phyloP scores from a whole-genome alignment of 305 asterid genomes.

The Nicotiana rustica region DNA sequence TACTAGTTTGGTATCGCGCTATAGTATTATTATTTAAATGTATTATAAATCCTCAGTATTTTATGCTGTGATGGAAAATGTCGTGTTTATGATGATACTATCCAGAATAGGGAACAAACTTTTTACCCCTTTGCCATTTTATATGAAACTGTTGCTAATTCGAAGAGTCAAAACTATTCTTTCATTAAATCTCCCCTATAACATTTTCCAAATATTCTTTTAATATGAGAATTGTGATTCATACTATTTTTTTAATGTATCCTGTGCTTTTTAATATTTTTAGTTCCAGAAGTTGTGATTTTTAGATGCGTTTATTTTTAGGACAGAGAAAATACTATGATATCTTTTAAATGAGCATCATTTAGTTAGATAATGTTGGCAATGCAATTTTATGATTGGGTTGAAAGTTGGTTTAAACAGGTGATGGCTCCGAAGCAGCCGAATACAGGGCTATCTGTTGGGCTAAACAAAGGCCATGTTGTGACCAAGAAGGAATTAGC shows the following conservation, averaged over 20 bases:
- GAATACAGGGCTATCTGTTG: conserved; percentile 66
- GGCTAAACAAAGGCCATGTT: conserved; percentile 72
- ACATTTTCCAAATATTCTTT: not conserved
- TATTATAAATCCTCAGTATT: not conserved
- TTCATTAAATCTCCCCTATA: not conserved
- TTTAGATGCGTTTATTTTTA: not conserved
- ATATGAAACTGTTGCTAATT: too few species aligned
- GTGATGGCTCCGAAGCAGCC: conserved; percentile 74
- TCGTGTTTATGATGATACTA: not conserved
- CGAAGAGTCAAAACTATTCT: not conserved
- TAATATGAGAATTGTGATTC: not conserved
- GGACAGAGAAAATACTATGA: not conserved
- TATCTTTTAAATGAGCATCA: not conserved
- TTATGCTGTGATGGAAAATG: too few species aligned
- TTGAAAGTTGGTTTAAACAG: conserved; percentile 38
- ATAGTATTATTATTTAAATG: not conserved
- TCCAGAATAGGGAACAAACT: not conserved
- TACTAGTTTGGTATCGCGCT: not conserved
- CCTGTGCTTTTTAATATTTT: not conserved
- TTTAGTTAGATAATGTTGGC: not conserved
- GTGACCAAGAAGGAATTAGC: conserved; percentile 72
- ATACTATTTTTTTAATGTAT: not conserved
- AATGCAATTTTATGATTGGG: not conserved
- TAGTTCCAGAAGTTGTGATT: conserved; percentile 3
- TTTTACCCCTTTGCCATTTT: not conserved